Evolutionary conservation across 768 basidiomycete species (phyloP).

Genomic region (Termitomyces sp.): DNA sequence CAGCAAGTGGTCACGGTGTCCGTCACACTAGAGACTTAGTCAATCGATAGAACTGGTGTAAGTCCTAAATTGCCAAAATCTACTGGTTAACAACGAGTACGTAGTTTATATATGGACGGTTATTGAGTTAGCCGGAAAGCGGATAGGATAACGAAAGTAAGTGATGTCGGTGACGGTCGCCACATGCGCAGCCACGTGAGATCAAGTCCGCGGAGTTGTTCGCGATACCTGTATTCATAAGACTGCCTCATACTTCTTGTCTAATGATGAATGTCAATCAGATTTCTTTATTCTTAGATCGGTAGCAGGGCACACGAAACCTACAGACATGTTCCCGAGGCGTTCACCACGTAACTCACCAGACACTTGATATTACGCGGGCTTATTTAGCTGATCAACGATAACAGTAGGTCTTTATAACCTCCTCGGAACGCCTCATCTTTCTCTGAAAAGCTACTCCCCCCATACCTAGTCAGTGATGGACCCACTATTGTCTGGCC

Average conservation of each 20-base stretch:
- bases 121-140: too few relatives aligned
- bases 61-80: too few relatives aligned
- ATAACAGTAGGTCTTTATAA: conserved; percentile 23
- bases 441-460: conserved; percentile 11
- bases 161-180: too few relatives aligned
- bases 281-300: not conserved
- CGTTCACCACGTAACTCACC: not conserved
- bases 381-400: not conserved
- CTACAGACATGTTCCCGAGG: not conserved
- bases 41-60: too few relatives aligned
- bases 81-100: too few relatives aligned
- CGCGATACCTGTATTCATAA: not conserved
- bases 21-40: too few relatives aligned
- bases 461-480: conserved; percentile 7
- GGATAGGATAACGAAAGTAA: too few relatives aligned
- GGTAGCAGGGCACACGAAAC: not conserved
- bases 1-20: too few relatives aligned
- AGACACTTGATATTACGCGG: not conserved
- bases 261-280: not conserved
- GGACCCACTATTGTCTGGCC: conserved; percentile 22
- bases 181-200: not conserved
- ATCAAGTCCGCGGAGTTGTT: not conserved
- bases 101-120: too few relatives aligned
- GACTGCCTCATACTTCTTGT: not conserved
- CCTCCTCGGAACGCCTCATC: conserved; percentile 17